These are phyloP conservation scores for Phytophthora tentaculata DNA, from an alignment of 352 stramenopile genomes.

Conservation along the genomic window DNA sequence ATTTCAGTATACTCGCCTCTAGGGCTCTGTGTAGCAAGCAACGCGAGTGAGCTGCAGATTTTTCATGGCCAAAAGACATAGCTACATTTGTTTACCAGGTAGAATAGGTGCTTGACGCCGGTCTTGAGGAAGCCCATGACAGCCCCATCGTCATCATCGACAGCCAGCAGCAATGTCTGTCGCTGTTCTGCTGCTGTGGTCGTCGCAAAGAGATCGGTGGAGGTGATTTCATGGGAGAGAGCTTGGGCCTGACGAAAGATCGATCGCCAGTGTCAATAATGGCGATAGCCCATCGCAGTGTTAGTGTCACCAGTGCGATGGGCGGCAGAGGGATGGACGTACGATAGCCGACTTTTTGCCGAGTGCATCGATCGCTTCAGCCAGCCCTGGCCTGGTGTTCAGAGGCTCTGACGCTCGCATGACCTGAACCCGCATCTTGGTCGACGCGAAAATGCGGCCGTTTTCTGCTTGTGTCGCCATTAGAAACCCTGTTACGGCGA, in stretches of 20 bases:
- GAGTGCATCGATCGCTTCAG: conserved; percentile 47
- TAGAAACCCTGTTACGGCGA: conserved; percentile 9
- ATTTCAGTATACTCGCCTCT: conserved; percentile 75
- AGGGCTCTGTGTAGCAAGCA: conserved; percentile 40
- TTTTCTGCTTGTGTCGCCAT: conserved; percentile 19
- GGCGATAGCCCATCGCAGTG: not conserved
- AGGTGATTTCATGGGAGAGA: conserved; percentile 72
- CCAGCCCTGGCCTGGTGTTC: conserved; percentile 17
- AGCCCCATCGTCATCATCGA: conserved; percentile 21
- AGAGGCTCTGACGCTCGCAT: conserved; percentile 35
- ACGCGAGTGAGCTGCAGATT: conserved; percentile 6
- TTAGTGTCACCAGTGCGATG: conserved; percentile 15
- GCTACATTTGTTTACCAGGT: conserved; percentile 53
- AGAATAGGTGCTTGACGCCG: conserved; percentile 78
- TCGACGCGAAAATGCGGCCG: conserved; percentile 21
- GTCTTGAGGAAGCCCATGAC: conserved; percentile 70
- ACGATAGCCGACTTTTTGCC: conserved; percentile 57
- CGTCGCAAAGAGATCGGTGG: conserved; percentile 43
- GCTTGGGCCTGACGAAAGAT: conserved; percentile 52
- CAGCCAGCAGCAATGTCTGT: conserved; percentile 53
- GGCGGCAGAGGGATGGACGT: conserved; percentile 11
- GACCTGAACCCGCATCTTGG: conserved; percentile 35
- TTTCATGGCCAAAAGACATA: no score
- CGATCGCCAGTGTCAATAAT: conserved; percentile 12
- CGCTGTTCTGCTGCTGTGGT: conserved; percentile 35